phyloP scores from a whole-genome alignment of 208 protist species.

The Phytomonas serpens region DNA sequence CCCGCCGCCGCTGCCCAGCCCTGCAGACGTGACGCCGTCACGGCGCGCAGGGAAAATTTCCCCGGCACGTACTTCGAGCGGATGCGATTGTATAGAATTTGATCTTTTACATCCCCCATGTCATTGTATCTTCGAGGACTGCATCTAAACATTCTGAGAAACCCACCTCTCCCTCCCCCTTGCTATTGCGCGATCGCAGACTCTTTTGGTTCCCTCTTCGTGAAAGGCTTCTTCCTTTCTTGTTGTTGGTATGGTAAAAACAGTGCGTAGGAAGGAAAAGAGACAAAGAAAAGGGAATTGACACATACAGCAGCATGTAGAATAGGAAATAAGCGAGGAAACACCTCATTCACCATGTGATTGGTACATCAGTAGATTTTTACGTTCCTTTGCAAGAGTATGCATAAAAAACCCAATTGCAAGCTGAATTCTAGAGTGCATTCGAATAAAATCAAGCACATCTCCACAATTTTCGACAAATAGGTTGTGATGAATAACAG shows the following conservation, averaged over 20 bases:
- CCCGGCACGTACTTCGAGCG: constrained; percentile 17
- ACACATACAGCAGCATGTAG: background rate
- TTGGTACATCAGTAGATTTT: background rate
- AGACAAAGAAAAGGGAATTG: background rate
- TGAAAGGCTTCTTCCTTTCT: background rate
- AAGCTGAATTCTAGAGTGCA: background rate
- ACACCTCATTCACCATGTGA: background rate
- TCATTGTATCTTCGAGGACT: background rate
- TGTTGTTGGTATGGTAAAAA: background rate
- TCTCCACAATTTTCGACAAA: background rate
- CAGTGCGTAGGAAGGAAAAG: background rate
- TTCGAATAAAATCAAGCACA: background rate
- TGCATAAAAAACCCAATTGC: background rate
- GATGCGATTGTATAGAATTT: constrained; percentile 48
- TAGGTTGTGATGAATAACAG: background rate
- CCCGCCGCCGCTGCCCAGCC: constrained; percentile 45
- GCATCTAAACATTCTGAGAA: background rate
- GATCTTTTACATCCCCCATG: constrained; percentile 30
- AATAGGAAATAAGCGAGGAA: background rate
- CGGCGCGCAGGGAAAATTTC: constrained; percentile 29
- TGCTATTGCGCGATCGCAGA: background rate
- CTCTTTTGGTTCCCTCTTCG: background rate
- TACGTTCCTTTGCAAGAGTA: background rate
- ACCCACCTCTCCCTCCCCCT: background rate
- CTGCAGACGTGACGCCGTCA: constrained; percentile 59